phyloP scores from a whole-genome alignment of 2,329 filamentous ascomycete genomes.

The Microcyclospora tardicrescens region DNA sequence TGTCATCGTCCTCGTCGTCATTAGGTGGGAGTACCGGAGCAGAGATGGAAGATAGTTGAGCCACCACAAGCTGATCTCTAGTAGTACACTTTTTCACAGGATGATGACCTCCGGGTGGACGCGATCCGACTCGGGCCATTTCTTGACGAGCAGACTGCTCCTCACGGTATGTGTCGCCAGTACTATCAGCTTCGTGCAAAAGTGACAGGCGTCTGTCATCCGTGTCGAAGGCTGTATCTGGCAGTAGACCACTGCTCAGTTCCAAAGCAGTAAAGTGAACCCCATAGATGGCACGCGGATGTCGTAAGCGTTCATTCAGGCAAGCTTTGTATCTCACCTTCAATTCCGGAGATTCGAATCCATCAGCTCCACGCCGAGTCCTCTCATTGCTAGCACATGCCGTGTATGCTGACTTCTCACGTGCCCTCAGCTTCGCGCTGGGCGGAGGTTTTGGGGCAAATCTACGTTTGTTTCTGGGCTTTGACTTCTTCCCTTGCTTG shows the following conservation, averaged over 20 bases:
- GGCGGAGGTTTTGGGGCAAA: slow-evolving; percentile 1
- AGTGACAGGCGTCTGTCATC: slow-evolving; percentile 1
- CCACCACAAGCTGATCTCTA: slow-evolving; percentile 8
- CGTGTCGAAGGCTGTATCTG: slow-evolving; percentile 13
- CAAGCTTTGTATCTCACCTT: not conserved
- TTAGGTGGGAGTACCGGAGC: slow-evolving; percentile 10
- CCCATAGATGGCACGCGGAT: slow-evolving; percentile 1
- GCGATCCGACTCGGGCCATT: slow-evolving; percentile 6
- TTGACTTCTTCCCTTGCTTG: not conserved
- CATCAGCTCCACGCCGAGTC: slow-evolving; percentile 3
- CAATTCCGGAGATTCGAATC: slow-evolving; percentile 7
- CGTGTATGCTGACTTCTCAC: not conserved
- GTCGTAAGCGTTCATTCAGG: not conserved
- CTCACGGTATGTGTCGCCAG: not conserved
- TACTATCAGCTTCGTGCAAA: not conserved
- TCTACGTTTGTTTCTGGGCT: not conserved
- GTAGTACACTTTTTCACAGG: slow-evolving; percentile 1
- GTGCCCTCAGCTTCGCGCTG: not conserved
- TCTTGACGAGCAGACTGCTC: slow-evolving; percentile 1
- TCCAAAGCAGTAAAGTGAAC: slow-evolving; percentile 9
- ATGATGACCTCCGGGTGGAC: not conserved
- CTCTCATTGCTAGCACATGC: not conserved
- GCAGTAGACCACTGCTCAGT: slow-evolving; percentile 13
- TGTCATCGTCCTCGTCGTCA: slow-evolving; percentile 8
- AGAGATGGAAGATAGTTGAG: slow-evolving; percentile 15